Evolutionary conservation across 352 stramenopile species (phyloP), one percentile per base, ranked within the genome.

Genomic region (Phytophthora meadii): DNA sequence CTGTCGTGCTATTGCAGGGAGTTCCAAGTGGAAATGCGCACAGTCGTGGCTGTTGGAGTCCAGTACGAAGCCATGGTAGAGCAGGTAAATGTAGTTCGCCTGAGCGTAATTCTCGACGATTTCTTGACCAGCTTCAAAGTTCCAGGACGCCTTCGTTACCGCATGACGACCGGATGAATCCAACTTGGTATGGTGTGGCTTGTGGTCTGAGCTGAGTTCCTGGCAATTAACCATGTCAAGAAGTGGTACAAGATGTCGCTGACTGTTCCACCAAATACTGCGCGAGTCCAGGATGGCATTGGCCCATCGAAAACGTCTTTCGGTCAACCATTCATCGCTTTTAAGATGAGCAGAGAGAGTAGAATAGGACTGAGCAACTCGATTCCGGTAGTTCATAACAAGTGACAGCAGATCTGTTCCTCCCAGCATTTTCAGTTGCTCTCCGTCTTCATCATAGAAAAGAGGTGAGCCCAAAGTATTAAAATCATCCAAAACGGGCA

Each of bases 211-310:
- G 3, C 71, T 56, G 24, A 83, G 66, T 45, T 89, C 78, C 17
- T 77, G 54, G 61, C 91, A 97, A 75, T 99, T 98, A 36, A 99
- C 87, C 79, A 98, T 92, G 68, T 98, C 96, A 6, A 99, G 80
- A 65, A 99, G 73, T 1, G 96, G 96, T 30, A 98, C 92, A 10
- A 99, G 77, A 42, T 98, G 92, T 11, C 92, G 81, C 45, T 93
- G 68, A 3, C 89, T 82, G 5, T 72, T 67, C 94, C 94, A 98
- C 94, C 94, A 98, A 74, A 99, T 98, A 48, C 79, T 92, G 32
- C 95, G 84, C 10, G 83, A 96, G 68, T 98, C 93, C 11, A 98
- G 74, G 15, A 97, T 92, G 9, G 84, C 82, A 30, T 76, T 86
- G 5, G 90, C 93, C 88, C 90, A 98, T 10, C 61, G 60, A 54